Evolutionary conservation across 2,329 filamentous ascomycete genomes (phyloP), one percentile per base, ranked within the genome.

Genomic region (Claviceps sorghi): DNA sequence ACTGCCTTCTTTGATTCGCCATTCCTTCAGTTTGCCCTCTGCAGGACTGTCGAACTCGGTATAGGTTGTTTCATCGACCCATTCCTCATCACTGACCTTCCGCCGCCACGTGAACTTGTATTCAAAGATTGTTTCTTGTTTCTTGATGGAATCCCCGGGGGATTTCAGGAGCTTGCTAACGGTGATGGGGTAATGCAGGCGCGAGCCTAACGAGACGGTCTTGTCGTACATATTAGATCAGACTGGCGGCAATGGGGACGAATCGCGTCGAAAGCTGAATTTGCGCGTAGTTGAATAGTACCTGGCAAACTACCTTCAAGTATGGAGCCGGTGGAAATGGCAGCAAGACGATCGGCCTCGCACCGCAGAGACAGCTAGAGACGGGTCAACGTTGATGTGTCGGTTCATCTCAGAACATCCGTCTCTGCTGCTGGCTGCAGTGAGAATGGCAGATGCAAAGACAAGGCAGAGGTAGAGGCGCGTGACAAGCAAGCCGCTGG

Each of bases 101-200:
- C 88, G 84, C 63, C 74, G 83, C 68, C 84, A 90, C 61, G 82
- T 82, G 71, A 90, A 98, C 56, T 82, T 83, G 75, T 96, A 98
- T 66, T 86, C 81, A 65, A 98, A 83, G 52, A 97, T 76, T 52
- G 82, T 77, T 62, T 89, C 85, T 63, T 88, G 74, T 67, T 85
- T 85, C 62, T 80, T 77, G 62, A 98, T 79, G 56, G 77, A 65
- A 61, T 95, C 88, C 67, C 86, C 85, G 21, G 80, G 78, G 58
- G 76, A 72, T 68, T 88, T 89, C 59, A 91, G 78, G 55, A 97
- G 77, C 67, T 88, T 85, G 61, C 83, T 89, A 69, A 98, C 84
- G 60, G 85, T 95, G 69, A 97, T 90, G 61, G 93, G 93, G 69
- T 97, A 98, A 69, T 85, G 86, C 60, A 96, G 80, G 69, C 79